These are phyloP conservation scores for Benincasa hispida DNA, from an alignment of 306 rosid genomes.

Conservation along the genomic window DNA sequence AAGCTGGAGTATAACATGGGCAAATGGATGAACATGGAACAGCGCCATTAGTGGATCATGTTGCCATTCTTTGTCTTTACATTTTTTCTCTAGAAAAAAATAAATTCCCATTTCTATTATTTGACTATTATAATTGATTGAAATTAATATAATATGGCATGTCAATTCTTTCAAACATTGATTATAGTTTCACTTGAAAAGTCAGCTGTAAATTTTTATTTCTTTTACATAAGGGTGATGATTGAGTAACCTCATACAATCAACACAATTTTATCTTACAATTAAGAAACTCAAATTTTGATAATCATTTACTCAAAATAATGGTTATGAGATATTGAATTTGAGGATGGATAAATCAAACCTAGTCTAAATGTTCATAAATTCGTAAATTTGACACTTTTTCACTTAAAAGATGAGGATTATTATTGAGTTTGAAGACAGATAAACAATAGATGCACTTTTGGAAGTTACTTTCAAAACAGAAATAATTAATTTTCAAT, in stretches of 20 bases:
- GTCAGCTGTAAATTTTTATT: neutral
- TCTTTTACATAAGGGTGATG: no score
- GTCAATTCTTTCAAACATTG: neutral
- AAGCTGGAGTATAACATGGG: neutral
- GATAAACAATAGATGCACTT: neutral
- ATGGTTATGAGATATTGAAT: neutral
- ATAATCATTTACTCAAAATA: neutral
- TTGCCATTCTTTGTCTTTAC: neutral
- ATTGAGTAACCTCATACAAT: no score
- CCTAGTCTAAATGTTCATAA: no score
- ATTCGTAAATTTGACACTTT: neutral
- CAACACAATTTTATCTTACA: no score
- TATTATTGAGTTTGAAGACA: neutral
- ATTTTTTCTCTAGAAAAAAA: neutral
- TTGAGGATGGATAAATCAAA: neutral
- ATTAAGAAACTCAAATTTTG: no score
- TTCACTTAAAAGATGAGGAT: neutral
- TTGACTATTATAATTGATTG: neutral
- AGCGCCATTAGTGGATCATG: conserved; percentile 1
- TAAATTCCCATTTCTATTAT: neutral
- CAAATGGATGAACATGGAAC: neutral
- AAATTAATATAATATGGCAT: neutral
- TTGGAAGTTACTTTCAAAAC: neutral
- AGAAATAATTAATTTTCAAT: no score
- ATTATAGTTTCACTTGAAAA: neutral